phyloP scores from a whole-genome alignment of 345 rosid species.

The Conringia planisiliqua region DNA sequence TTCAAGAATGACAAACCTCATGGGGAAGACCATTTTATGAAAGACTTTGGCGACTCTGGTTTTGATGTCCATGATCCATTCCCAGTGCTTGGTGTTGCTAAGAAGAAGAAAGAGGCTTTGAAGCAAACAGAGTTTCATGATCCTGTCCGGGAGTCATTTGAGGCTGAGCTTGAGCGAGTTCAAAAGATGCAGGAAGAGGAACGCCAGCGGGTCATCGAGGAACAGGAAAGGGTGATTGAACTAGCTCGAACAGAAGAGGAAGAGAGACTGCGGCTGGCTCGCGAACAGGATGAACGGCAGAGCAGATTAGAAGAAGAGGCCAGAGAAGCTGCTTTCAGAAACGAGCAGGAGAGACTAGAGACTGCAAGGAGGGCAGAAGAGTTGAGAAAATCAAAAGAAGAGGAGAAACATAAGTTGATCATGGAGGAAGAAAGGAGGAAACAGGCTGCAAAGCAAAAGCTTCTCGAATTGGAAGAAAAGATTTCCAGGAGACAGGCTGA shows the following conservation, averaged over 20 bases:
- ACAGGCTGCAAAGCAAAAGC: constrained; percentile 93
- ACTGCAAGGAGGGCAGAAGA: constrained; percentile 75
- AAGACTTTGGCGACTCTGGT: constrained; percentile 51
- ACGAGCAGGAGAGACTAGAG: constrained; percentile 77
- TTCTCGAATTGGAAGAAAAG: constrained; percentile 86
- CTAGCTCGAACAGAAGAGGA: constrained; percentile 84
- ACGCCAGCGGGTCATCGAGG: constrained; percentile 63
- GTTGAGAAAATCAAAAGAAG: constrained; percentile 84
- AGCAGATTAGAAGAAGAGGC: constrained; percentile 84
- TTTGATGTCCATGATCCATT: constrained; percentile 79
- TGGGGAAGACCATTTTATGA: constrained; percentile 58
- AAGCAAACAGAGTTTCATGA: constrained; percentile 85
- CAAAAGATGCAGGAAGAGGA: constrained; percentile 97
- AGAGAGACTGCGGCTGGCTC: constrained; percentile 68
- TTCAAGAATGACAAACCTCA: constrained; percentile 70
- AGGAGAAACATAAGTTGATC: constrained; percentile 67
- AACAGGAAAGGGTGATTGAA: constrained; percentile 84
- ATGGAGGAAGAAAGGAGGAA: constrained; percentile 98
- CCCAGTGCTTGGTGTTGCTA: constrained; percentile 63
- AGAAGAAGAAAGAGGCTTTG: constrained; percentile 72
- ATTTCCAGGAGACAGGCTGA: constrained; percentile 86
- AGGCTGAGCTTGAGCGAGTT: constrained; percentile 98
- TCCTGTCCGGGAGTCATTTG: constrained; percentile 94
- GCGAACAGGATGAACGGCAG: constrained; percentile 75
- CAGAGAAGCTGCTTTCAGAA: constrained; percentile 86